Evolutionary conservation across 2,329 filamentous ascomycete genomes (phyloP).

Genomic region (Boeremia exigua): DNA sequence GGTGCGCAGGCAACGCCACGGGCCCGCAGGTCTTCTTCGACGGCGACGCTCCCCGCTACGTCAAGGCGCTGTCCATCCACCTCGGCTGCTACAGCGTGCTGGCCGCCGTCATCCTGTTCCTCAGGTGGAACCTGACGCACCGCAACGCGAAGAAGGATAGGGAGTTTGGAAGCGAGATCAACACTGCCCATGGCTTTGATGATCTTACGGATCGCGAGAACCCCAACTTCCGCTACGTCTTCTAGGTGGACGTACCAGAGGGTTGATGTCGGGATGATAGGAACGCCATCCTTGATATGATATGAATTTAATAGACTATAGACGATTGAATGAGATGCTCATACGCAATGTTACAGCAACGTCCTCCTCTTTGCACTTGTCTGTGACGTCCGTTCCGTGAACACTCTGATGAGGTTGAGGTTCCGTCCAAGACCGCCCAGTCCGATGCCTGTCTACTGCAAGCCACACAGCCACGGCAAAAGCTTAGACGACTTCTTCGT

Average conservation of each 20-base stretch:
- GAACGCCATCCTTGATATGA: neutral
- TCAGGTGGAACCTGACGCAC: conserved; percentile 63
- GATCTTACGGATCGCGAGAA: conserved; percentile 70
- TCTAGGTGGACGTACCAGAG: conserved; percentile 15
- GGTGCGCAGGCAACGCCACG: conserved; percentile 72
- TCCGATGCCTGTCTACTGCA: neutral
- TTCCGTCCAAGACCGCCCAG: conserved; percentile 1
- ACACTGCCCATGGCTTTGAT: conserved; percentile 61
- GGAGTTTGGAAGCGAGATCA: conserved; percentile 42
- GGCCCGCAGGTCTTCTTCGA: conserved; percentile 54
- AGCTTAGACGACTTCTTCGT: too few relatives aligned
- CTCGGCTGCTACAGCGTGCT: conserved; percentile 71
- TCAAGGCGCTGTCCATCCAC: conserved; percentile 72
- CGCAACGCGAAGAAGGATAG: conserved; percentile 67
- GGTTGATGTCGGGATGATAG: neutral
- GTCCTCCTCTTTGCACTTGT: neutral
- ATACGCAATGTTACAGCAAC: neutral
- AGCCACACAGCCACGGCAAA: too few relatives aligned
- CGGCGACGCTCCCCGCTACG: conserved; percentile 68
- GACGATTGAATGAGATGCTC: neutral
- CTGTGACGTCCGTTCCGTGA: too few relatives aligned
- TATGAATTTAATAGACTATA: neutral
- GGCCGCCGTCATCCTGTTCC: conserved; percentile 62
- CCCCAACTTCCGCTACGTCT: conserved; percentile 64
- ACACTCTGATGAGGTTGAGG: neutral